Evolutionary conservation across 352 stramenopile species (phyloP).

Genomic region (Pseudoperonospora humuli): DNA sequence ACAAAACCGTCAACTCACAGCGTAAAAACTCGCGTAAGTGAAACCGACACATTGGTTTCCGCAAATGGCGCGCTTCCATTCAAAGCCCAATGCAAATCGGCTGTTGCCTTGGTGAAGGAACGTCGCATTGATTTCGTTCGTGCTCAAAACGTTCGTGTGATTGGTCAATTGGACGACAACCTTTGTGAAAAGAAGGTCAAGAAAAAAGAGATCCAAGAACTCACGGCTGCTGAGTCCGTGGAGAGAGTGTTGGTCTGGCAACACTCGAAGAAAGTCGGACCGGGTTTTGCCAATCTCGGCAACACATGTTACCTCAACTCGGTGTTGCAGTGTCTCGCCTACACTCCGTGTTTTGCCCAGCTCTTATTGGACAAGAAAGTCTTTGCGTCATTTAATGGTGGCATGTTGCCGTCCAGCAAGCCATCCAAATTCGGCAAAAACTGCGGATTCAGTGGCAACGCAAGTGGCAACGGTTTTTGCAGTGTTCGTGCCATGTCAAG

Average conservation of each 20-base stretch:
- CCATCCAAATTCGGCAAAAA: slow-evolving; percentile 26
- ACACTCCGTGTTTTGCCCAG: slow-evolving; percentile 75
- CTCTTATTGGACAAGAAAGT: slow-evolving; percentile 79
- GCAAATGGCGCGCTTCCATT: slow-evolving; percentile 27
- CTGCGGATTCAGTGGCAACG: slow-evolving; percentile 8
- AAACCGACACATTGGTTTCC: slow-evolving; percentile 6
- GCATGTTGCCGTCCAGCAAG: slow-evolving; percentile 2
- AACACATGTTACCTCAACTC: slow-evolving; percentile 96
- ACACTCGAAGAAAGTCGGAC: slow-evolving; percentile 67
- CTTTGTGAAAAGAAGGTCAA: slow-evolving; percentile 12
- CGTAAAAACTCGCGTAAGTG: slow-evolving; percentile 2
- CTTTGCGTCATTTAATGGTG: slow-evolving; percentile 29
- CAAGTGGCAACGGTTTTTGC: slow-evolving; percentile 40
- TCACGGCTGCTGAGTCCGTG: slow-evolving; percentile 38
- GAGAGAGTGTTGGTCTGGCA: slow-evolving; percentile 54
- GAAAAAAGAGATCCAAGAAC: slow-evolving; percentile 28
- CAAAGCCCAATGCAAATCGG: slow-evolving; percentile 63
- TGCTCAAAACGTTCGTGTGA: slow-evolving; percentile 43
- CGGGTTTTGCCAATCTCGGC: slow-evolving; percentile 85
- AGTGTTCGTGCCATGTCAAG: slow-evolving; percentile 53
- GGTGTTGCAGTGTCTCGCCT: slow-evolving; percentile 84
- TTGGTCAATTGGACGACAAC: slow-evolving; percentile 30
- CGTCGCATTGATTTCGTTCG: slow-evolving; percentile 77
- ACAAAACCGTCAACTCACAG: not conserved
- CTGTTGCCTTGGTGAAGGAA: slow-evolving; percentile 68